Percentiles rank a stretch among this genome's conserved stretches.
phyloP scores from a whole-genome alignment of 2,329 filamentous ascomycete species.

The Camillea tinctor region DNA sequence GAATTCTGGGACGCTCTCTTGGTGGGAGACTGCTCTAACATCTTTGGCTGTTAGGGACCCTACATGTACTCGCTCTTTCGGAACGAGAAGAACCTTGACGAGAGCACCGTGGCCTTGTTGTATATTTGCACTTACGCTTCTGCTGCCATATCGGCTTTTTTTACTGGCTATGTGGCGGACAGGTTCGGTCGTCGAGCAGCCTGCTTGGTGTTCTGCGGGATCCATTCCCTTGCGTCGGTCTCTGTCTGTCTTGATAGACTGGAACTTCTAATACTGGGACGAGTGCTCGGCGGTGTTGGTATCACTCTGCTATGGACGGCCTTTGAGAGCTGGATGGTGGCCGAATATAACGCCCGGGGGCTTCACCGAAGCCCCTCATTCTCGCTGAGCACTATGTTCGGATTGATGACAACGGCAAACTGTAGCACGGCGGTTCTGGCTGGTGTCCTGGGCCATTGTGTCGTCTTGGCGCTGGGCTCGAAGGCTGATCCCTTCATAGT shows the following conservation, averaged over 20 bases:
- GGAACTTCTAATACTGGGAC: constrained; percentile 48
- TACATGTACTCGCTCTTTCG: constrained; percentile 33
- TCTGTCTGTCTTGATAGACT: constrained; percentile 40
- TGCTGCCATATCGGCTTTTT: constrained; percentile 42
- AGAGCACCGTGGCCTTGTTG: constrained; percentile 36
- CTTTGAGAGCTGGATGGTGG: constrained; percentile 62
- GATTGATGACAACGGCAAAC: constrained; percentile 49
- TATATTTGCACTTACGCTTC: constrained; percentile 46
- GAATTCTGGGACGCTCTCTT: background rate
- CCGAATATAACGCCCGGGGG: constrained; percentile 49
- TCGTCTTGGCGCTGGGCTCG: constrained; percentile 45
- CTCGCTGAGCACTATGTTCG: constrained; percentile 50
- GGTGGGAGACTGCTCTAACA: background rate
- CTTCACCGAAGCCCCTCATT: constrained; percentile 36
- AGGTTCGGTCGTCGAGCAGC: constrained; percentile 49
- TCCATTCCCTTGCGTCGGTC: constrained; percentile 52
- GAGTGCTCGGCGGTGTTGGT: constrained; percentile 53
- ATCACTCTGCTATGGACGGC: constrained; percentile 58
- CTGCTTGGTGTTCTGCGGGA: constrained; percentile 54
- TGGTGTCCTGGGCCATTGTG: constrained; percentile 48
- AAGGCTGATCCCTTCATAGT: constrained; percentile 50
- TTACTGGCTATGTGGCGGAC: constrained; percentile 49
- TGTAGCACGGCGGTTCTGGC: constrained; percentile 52
- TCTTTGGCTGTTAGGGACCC: constrained; percentile 19
- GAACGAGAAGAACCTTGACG: constrained; percentile 29